Base-by-base conservation (phyloP, 495 filamentous ascomycete genomes). In the Geoglossum glabrum region DNA sequence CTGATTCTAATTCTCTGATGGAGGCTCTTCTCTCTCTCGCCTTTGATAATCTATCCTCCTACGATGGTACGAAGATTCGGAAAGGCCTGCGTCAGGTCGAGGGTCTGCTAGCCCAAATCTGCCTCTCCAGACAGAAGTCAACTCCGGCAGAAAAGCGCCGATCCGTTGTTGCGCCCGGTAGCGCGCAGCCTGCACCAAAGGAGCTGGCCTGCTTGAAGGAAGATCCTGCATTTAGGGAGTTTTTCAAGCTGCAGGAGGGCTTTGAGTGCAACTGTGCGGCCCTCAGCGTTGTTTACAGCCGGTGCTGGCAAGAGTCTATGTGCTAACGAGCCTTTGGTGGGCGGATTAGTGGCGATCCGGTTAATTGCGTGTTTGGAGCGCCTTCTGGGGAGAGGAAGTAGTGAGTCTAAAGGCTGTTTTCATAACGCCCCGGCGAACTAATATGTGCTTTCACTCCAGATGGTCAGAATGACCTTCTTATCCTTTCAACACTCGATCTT, bases 81-180 rank as follows among this genome's bases (percentile, higher is more conserved):
- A 97, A 96, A 72, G 92, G 92, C 31, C 74, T 98, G 57, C 86
- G 88, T 57, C 90, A 95, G 70, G 86, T 97, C 52, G 92, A 98
- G 71, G 92, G 92, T 19, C 79, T 98, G 31, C 81, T 98, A 28
- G 92, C 92, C 5, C 90, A 95, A 70, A 92, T 98, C 68, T 97
- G 92, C 70, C 79, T 98, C 5, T 84, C 83, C 26, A 46, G 57
- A 27, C 45, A 49, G 17, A 58, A 49, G 43, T 19, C 43, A 40
- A 46, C 56, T 13, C 23, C 36, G 15, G 57, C 66, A 46, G 60
- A 69, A 58, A 64, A 61, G 62, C 69, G 62, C 60, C 66, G 61
- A 63, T 67, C 61, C 59, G 62, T 59, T n/a, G 52, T 58, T 23
- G 30, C 71, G 27, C 71, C 76, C n/a, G 61, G 54, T 47, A 68